These are phyloP conservation scores for Lentinula raphanica DNA, from an alignment of 768 basidiomycete species.

Conservation along the genomic window DNA sequence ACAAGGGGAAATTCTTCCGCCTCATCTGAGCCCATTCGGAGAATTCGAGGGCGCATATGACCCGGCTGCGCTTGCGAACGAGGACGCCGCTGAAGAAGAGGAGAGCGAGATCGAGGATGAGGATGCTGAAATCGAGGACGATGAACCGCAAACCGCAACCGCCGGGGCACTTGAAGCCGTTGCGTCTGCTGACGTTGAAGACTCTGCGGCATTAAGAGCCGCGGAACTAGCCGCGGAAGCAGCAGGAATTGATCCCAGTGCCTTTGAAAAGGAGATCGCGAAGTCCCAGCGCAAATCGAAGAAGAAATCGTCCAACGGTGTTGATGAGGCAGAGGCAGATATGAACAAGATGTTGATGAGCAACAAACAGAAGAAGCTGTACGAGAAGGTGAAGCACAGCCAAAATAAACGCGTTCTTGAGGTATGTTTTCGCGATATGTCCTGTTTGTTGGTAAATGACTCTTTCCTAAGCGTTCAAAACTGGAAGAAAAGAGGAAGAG, in stretches of 20 bases:
- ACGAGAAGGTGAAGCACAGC: conserved; percentile 89
- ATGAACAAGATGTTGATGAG: conserved; percentile 99
- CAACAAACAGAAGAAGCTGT: conserved; percentile 89
- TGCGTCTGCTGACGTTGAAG: conserved; percentile 35
- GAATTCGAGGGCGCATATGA: conserved; percentile 75
- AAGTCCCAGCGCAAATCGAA: conserved; percentile 46
- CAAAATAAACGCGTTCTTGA: conserved; percentile 72
- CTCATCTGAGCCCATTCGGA: conserved; percentile 94
- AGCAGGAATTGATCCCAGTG: conserved; percentile 72
- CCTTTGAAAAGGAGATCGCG: conserved; percentile 72
- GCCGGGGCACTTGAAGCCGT: conserved; percentile 26
- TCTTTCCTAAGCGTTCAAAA: conserved; percentile 46
- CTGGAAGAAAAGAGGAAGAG: conserved; percentile 55
- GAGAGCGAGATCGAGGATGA: conserved; percentile 29
- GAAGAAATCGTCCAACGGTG: conserved; percentile 17
- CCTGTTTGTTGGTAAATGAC: conserved; percentile 5
- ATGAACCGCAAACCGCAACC: conserved; percentile 22
- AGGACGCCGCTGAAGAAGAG: conserved; percentile 25
- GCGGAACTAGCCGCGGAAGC: conserved; percentile 93
- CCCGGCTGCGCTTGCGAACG: conserved; percentile 39
- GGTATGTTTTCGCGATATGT: conserved; percentile 46
- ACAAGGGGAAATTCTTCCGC: conserved; percentile 83
- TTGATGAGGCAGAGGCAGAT: conserved; percentile 57
- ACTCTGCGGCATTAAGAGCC: conserved; percentile 68
- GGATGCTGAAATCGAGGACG: conserved; percentile 18